Base-by-base conservation (phyloP, 2,329 filamentous ascomycete genomes). In the Dothidotthia symphoricarpi region DNA sequence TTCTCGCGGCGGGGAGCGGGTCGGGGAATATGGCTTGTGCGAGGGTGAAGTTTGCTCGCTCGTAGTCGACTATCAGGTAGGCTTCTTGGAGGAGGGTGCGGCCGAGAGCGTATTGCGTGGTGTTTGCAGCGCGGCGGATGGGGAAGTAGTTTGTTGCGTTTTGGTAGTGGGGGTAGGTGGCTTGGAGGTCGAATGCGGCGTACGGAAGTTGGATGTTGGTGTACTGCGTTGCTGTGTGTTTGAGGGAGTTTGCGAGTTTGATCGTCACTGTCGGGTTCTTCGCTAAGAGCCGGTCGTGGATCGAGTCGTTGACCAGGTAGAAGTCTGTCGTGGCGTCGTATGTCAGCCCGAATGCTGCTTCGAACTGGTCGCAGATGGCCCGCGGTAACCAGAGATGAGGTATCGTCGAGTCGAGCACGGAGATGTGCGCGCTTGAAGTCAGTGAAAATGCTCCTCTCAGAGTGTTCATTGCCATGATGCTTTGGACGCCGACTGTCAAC, bases 51-150 rank as follows among this genome's bases (percentile, higher is more conserved):
- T 66, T 66, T 24, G 55, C 55, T 16, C 67, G 61, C 39, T 75
- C 72, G 52, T 71, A 75, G 49, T 75, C 70, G 14, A 73, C 70
- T 15, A 66, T 68, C 16, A 75, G 47, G 38, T 75, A 75, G 4
- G 82, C 76, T 63, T 87, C 83, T 56, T 87, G 84, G 31, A 88
- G 66, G 41, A 87, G 82, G 0, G 79, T 75, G 19, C 83, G 75
- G 6, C 84, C 84, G 19, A 87, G 74, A 12, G 81, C 76, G 55
- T 80, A 75, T 49, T 79, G 73, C 14, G 72, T 70, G 28, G 74
- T 72, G 45, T 77, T 74, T 24, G 74, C 61, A 11, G 79, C 69
- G 39, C 77, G 76, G 47, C 78, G 75, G 29, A 88, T 71, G 3
- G 83, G 82, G 43, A 88, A 86, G 55, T 87, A 88, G 14, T 41